Percentiles rank a stretch among this genome's conserved stretches.
These are phyloP conservation scores for Botryosphaeria dothidea DNA, from an alignment of 2,329 filamentous ascomycete genomes.

Conservation along the genomic window DNA sequence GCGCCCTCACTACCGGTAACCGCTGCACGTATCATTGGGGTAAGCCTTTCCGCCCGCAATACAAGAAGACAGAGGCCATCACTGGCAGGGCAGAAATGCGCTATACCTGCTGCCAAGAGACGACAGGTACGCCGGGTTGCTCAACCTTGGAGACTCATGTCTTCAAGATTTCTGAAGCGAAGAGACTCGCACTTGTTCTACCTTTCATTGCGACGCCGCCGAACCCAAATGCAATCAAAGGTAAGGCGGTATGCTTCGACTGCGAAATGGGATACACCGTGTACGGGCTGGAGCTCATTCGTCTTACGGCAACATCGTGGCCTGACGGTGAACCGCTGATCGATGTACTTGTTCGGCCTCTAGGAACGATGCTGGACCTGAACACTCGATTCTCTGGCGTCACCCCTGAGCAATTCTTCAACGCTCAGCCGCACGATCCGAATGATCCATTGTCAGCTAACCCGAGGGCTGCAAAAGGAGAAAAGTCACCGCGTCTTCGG, in stretches of 20 bases:
- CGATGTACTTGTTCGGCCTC: conserved; percentile 80
- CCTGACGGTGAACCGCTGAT: conserved; percentile 72
- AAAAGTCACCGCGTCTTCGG: conserved; percentile 50
- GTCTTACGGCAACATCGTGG: conserved; percentile 87
- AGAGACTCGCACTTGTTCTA: conserved; percentile 73
- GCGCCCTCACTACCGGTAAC: conserved; percentile 76
- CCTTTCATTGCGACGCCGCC: conserved; percentile 79
- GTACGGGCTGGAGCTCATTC: conserved; percentile 82
- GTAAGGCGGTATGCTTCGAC: conserved; percentile 78
- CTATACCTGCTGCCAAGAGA: conserved; percentile 78
- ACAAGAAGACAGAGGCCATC: conserved; percentile 52
- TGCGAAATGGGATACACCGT: conserved; percentile 98
- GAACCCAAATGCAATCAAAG: conserved; percentile 49
- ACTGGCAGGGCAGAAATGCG: conserved; percentile 36
- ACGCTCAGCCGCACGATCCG: conserved; percentile 50
- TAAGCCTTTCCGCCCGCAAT: conserved; percentile 61
- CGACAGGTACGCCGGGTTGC: conserved; percentile 77
- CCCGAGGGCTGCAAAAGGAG: conserved; percentile 22
- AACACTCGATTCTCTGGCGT: conserved; percentile 94
- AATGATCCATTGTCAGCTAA: background rate
- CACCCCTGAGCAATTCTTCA: conserved; percentile 71
- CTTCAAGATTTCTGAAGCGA: conserved; percentile 77
- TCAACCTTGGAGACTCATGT: conserved; percentile 73
- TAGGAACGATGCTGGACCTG: conserved; percentile 82
- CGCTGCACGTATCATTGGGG: conserved; percentile 80